Percentiles rank a stretch among this genome's conserved stretches.
These are phyloP conservation scores for Bipolaris victoriae DNA, from an alignment of 2,329 filamentous ascomycete species.

Conservation along the genomic window DNA sequence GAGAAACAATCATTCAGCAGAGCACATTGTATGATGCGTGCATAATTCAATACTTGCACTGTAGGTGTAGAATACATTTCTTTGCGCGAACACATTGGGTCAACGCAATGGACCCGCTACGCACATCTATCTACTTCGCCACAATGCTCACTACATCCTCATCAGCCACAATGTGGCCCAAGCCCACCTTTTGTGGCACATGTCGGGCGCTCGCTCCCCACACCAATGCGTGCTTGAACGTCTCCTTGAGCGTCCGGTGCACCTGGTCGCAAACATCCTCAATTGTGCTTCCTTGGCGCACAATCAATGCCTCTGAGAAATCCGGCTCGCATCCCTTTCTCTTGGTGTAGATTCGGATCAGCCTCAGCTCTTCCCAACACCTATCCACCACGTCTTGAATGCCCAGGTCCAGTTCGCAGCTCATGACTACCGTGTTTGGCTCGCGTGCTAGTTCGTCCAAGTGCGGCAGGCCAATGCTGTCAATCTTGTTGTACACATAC, in stretches of 20 bases:
- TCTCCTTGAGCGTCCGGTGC: slow-evolving; percentile 93
- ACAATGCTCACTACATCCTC: slow-evolving; percentile 74
- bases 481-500: slow-evolving; percentile 99
- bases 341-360: slow-evolving; percentile 90
- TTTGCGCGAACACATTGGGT: too few relatives aligned
- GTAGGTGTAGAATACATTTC: too few relatives aligned
- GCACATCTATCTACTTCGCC: slow-evolving; percentile 30
- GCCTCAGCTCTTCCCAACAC: slow-evolving; percentile 88
- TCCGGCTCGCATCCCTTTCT: slow-evolving; percentile 88
- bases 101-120: background rate
- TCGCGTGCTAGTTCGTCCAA: slow-evolving; percentile 91
- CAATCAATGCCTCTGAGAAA: slow-evolving; percentile 91
- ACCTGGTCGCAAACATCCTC: slow-evolving; percentile 98
- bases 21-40: too few relatives aligned
- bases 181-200: slow-evolving; percentile 88
- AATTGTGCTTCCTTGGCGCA: slow-evolving; percentile 83
- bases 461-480: slow-evolving; percentile 90
- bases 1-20: too few relatives aligned
- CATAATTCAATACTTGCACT: too few relatives aligned
- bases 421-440: slow-evolving; percentile 95
- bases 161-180: slow-evolving; percentile 77
- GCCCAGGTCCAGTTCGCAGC: slow-evolving; percentile 92
- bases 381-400: slow-evolving; percentile 92
- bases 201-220: slow-evolving; percentile 97
- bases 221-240: slow-evolving; percentile 97